These are phyloP conservation scores for Ambrosiella xylebori DNA, from an alignment of 2,329 filamentous ascomycete genomes.

Conservation along the genomic window DNA sequence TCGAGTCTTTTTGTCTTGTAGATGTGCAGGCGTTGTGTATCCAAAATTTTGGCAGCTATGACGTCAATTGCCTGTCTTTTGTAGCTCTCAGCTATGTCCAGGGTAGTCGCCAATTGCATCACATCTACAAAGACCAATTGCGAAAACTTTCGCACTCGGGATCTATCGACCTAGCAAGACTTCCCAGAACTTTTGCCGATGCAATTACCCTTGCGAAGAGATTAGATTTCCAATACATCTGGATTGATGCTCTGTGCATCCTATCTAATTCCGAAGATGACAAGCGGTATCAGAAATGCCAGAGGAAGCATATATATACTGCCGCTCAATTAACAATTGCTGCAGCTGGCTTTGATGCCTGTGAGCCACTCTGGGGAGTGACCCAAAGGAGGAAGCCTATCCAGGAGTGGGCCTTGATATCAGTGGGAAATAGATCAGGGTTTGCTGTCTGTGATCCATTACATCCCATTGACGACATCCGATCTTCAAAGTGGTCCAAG, in stretches of 20 bases:
- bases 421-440: too few relatives aligned
- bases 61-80: background rate
- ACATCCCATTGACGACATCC: background rate
- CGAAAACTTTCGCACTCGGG: background rate
- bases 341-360: background rate
- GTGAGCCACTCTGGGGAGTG: too few relatives aligned
- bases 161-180: background rate
- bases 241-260: background rate
- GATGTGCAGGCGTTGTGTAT: background rate
- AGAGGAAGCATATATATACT: background rate
- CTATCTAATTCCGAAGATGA: background rate
- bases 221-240: background rate
- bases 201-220: background rate
- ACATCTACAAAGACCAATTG: background rate
- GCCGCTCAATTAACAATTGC: background rate
- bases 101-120: background rate
- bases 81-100: background rate
- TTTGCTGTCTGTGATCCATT: background rate
- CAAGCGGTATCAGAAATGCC: background rate
- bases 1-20: background rate
- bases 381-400: too few relatives aligned
- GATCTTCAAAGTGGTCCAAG: background rate
- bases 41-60: background rate
- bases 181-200: background rate
- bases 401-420: too few relatives aligned